Evolutionary conservation across 331 rosid species (phyloP), one percentile per base, ranked within the genome.

Genomic region (Rhamnella rubrinervis): DNA sequence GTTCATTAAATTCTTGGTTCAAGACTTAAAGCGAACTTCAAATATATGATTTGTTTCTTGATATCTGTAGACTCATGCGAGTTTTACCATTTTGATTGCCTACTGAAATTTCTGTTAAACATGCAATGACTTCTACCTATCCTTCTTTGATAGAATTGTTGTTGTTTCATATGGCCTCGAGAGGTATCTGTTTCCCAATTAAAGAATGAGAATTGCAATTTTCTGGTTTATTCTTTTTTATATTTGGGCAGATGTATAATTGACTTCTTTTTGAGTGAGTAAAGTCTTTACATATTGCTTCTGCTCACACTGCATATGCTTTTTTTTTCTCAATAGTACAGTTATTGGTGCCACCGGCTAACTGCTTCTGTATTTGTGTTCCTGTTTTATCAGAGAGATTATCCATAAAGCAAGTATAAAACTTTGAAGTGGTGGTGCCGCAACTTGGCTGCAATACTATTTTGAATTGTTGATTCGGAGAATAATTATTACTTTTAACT

Each of bases 381-480:
- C 9, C 70, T 51, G 18, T 61, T 78, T 72, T 38, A 73, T 70
- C 88, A 89, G 96, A 89, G 79, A 84, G 96, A 75, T 71, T 89
- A 73, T 89, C 96, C 0, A 77, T 82, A 60, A 84, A 77, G 72
- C 75, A 47, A 72, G 67, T 57, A 72, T 69, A 77, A 76, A 50
- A 37, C 44, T 59, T 55, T 56, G 19, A 60, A 63, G 65, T 41
- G 80, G 81, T 58, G 31, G 68, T 72, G 65, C 64, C n/a, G 52
- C 62, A 63, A 62, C 59, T 67, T 41, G 39, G 10, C 39, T 13
- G 35, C 37, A 58, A 26, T 49, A 11, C 18, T 19, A 1, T 59
- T 49, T 69, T 9, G 2, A 8, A 2, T 10, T 15, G 28, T 41
- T 55, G 68, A 68, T 52, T 8, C 44, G 62, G 55, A 57, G 28